Evolutionary conservation across 2,329 filamentous ascomycete genomes (phyloP).

Genomic region (Conoideocrella luteorostrata): DNA sequence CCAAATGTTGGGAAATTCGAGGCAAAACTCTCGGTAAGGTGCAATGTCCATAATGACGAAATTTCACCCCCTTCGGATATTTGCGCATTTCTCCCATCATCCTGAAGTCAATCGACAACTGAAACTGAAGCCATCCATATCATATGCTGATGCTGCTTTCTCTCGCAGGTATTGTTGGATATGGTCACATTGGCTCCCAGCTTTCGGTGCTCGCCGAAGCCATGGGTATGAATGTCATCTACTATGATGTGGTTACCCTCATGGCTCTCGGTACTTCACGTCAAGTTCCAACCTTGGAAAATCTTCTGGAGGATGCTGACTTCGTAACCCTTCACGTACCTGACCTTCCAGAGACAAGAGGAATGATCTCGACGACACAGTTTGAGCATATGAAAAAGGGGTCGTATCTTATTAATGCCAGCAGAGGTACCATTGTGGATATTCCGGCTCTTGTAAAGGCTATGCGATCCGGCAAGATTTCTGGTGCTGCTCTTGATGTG

Average conservation of each 20-base stretch:
- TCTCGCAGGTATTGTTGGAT: conserved; percentile 73
- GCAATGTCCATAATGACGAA: neutral
- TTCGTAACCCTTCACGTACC: conserved; percentile 95
- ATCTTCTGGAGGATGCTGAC: conserved; percentile 72
- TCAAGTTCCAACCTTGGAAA: conserved; percentile 73
- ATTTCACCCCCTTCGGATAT: neutral
- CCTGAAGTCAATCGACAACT: too few relatives aligned
- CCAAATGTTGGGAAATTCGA: conserved; percentile 94
- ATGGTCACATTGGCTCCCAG: conserved; percentile 95
- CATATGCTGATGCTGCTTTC: too few relatives aligned
- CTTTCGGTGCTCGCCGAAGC: conserved; percentile 91
- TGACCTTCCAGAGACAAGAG: conserved; percentile 84
- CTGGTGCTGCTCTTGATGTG: conserved; percentile 92
- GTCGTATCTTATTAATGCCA: conserved; percentile 93
- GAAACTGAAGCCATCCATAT: too few relatives aligned
- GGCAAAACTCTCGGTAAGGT: conserved; percentile 82
- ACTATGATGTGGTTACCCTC: conserved; percentile 89
- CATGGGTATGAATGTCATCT: conserved; percentile 97
- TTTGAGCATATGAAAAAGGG: conserved; percentile 87
- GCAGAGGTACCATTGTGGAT: conserved; percentile 87
- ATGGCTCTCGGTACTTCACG: conserved; percentile 88
- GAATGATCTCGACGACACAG: conserved; percentile 78
- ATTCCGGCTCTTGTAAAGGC: conserved; percentile 87
- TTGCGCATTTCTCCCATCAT: too few relatives aligned
- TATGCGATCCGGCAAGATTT: conserved; percentile 78